Conservation (phyloP, 2,329 filamentous ascomycete genomes). For the Aureobasidium sp. region DNA sequence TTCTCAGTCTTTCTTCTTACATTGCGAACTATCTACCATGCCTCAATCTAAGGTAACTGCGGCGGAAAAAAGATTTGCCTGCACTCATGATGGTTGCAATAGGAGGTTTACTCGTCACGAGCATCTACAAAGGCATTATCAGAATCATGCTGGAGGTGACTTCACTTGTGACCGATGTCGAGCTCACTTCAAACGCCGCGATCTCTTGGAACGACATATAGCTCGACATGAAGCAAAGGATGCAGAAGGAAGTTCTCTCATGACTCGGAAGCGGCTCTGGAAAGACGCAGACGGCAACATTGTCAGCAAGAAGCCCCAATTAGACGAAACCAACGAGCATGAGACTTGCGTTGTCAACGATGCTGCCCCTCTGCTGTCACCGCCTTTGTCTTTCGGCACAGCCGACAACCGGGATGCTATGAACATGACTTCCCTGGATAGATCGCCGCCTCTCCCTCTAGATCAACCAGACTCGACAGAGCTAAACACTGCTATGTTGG, state of each 20-base stretch:
- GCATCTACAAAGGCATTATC: constrained; percentile 50
- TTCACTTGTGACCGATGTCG: constrained; percentile 53
- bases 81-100: constrained; percentile 41
- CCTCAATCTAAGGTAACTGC: not conserved
- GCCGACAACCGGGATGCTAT: not conserved
- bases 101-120: constrained; percentile 49
- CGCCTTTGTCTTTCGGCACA: not conserved
- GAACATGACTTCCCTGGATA: not conserved
- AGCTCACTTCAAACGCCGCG: constrained; percentile 54
- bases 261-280: constrained; percentile 52
- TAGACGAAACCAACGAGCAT: constrained; percentile 17
- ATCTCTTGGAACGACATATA: constrained; percentile 57
- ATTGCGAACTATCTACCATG: not conserved
- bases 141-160: constrained; percentile 50
- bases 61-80: constrained; percentile 30
- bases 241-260: constrained; percentile 48
- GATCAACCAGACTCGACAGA: not conserved
- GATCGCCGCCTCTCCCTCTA: not conserved
- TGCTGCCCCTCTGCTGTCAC: not conserved
- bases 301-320: constrained; percentile 37
- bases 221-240: constrained; percentile 47
- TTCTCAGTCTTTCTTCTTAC: not conserved
- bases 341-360: not conserved
- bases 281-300: constrained; percentile 48
- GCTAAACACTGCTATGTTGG: too few species aligned